Conservation (phyloP, 257 asterid species). For the Osmanthus fragrans region DNA sequence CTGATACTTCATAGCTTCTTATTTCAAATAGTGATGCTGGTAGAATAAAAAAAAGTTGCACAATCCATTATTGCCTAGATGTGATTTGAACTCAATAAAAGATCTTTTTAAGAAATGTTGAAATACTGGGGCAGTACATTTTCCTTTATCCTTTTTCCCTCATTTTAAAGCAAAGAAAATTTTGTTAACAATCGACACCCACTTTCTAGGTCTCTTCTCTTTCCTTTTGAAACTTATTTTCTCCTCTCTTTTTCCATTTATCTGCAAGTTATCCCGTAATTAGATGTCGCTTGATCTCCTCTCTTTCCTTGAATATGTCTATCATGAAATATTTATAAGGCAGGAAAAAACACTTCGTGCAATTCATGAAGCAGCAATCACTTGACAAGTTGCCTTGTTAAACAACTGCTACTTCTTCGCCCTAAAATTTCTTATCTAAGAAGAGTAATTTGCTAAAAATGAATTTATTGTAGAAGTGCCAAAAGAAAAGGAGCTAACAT, state of each 20-base stretch:
- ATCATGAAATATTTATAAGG: neutral
- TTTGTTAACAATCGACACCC: neutral
- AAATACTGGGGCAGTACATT: neutral
- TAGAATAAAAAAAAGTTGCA: neutral
- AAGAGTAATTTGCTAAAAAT: neutral
- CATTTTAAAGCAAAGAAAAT: neutral
- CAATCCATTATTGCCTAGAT: neutral
- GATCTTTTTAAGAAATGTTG: neutral
- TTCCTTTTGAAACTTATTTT: too few species aligned
- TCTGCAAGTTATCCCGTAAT: neutral
- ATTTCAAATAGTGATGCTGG: neutral
- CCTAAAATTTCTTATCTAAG: neutral
- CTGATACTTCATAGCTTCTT: neutral
- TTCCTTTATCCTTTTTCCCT: neutral
- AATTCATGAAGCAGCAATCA: neutral
- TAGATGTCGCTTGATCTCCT: neutral
- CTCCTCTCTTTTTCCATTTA: too few species aligned
- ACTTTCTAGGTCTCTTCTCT: too few species aligned
- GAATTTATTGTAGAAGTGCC: neutral
- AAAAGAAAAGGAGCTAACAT: neutral
- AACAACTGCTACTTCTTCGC: neutral
- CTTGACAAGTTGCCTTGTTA: neutral
- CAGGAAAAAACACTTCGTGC: neutral
- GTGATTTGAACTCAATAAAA: neutral
- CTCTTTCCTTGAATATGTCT: neutral